Evolutionary conservation across 2,329 filamentous ascomycete species (phyloP).

Genomic region (Fusarium tricinctum): DNA sequence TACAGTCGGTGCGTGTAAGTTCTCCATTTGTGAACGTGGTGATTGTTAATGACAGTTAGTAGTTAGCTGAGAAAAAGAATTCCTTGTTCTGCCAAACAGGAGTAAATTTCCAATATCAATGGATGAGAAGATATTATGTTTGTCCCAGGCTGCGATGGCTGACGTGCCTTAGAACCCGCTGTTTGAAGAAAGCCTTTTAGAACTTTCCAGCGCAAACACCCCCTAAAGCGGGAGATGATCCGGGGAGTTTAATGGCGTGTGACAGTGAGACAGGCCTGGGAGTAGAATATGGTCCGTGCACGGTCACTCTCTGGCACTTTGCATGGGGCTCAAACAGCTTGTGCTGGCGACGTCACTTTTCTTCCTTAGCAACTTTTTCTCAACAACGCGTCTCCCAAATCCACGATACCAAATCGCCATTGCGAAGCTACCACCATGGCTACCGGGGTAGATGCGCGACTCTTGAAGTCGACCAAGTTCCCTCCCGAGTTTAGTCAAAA

Average conservation of each 20-base stretch:
- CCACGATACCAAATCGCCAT: slow-evolving; percentile 33
- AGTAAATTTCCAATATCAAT: slow-evolving; percentile 15
- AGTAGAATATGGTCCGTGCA: slow-evolving; percentile 33
- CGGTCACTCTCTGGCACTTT: neutral
- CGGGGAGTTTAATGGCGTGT: slow-evolving; percentile 9
- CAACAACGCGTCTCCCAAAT: slow-evolving; percentile 38
- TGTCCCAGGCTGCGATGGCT: slow-evolving; percentile 38
- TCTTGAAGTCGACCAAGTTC: slow-evolving; percentile 92
- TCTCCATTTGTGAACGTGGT: slow-evolving; percentile 61
- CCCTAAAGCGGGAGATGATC: slow-evolving; percentile 10
- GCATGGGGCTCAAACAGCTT: slow-evolving; percentile 12
- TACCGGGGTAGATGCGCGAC: slow-evolving; percentile 87
- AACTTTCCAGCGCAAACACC: slow-evolving; percentile 18
- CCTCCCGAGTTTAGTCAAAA: slow-evolving; percentile 94
- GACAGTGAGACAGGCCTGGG: neutral
- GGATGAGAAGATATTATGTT: slow-evolving; percentile 11
- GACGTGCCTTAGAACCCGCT: slow-evolving; percentile 35
- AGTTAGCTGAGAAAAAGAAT: neutral
- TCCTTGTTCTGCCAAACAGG: neutral
- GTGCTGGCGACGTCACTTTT: slow-evolving; percentile 52
- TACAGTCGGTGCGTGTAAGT: slow-evolving; percentile 70
- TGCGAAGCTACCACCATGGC: slow-evolving; percentile 70
- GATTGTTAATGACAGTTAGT: slow-evolving; percentile 19
- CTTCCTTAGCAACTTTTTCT: slow-evolving; percentile 41
- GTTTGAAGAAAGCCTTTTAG: slow-evolving; percentile 13